Base-by-base conservation (phyloP, 805 yeast species). In the Wickerhamiella dianesei region DNA sequence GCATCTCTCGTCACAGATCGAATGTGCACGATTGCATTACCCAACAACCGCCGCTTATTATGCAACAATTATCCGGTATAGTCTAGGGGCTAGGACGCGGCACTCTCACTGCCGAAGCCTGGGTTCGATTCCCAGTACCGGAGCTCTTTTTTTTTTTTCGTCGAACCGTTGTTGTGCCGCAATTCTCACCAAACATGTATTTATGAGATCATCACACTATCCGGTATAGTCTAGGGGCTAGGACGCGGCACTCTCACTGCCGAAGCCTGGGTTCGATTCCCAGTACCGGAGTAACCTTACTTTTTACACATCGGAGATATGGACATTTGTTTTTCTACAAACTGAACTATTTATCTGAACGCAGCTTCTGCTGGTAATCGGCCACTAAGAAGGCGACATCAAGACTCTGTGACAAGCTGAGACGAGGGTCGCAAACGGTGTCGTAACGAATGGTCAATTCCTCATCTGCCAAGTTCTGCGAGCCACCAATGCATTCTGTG, bases 401-500 rank as follows among this genome's bases (percentile, higher is more conserved):
- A 44, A 67, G 51, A 37, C 67, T 63, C 55, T 67, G 72, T 18
- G 61, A 56, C 22, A 64, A 50, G 42, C 65, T 63, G 44, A 67
- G 56, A 16, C 72, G 61, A 5, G 72, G 72, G 48, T 67, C 72
- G 47, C 72, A 67, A 4, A 65, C 70, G 1, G 72, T 68, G 39
- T 68, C 68, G 52, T 67, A 67, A 32, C 69, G 60, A 22, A 67
- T 52, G 8, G 57, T 60, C 41, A 66, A 56, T 44, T 66, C 68
- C 53, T 65, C 68, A 41, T 66, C 67, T 35, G 54, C 64, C 21
- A 66, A 54, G 36, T 54, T 54, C 48, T 64, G 64, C 17, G 69
- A 64, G 5, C 70, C 70, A 35, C 71, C 71, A 48, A 67, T 63
- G 48, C 72, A 67, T 54, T 67, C 72, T 3, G 72, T 67, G 19